Evolutionary conservation across 108 stramenopile genomes (phyloP).

Genomic region (Cyclotella sp.): DNA sequence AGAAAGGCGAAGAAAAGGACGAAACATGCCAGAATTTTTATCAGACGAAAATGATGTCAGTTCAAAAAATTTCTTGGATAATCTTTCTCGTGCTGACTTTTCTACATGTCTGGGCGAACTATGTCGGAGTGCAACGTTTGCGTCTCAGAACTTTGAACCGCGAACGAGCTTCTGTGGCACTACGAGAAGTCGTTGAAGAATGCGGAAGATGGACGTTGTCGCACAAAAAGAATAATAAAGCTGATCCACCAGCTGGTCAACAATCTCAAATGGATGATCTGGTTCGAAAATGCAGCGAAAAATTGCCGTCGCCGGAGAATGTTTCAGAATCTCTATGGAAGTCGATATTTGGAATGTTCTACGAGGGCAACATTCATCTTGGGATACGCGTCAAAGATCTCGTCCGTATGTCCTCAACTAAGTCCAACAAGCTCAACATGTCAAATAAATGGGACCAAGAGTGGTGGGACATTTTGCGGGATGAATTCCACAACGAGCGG

Average conservation of each 20-base stretch:
- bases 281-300: neutral
- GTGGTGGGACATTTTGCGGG: conserved; percentile 7
- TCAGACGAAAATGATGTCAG: conserved; percentile 2
- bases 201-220: conserved; percentile 27
- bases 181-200: conserved; percentile 34
- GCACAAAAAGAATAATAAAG: neutral
- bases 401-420: neutral
- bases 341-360: conserved; percentile 37
- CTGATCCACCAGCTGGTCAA: neutral
- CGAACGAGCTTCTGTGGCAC: conserved; percentile 30
- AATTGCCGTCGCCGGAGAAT: conserved; percentile 32
- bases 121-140: conserved; percentile 78
- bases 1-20: neutral
- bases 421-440: no score
- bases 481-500: conserved; percentile 19
- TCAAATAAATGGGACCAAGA: conserved; percentile 14
- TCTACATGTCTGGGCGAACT: conserved; percentile 95
- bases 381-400: conserved; percentile 37
- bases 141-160: conserved; percentile 85
- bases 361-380: conserved; percentile 28
- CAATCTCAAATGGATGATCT: conserved; percentile 3
- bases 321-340: conserved; percentile 53
- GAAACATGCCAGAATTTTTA: neutral
- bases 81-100: conserved; percentile 83
- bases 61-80: conserved; percentile 64